These are phyloP conservation scores for Malus fusca DNA, from an alignment of 306 rosid genomes.

Conservation along the genomic window DNA sequence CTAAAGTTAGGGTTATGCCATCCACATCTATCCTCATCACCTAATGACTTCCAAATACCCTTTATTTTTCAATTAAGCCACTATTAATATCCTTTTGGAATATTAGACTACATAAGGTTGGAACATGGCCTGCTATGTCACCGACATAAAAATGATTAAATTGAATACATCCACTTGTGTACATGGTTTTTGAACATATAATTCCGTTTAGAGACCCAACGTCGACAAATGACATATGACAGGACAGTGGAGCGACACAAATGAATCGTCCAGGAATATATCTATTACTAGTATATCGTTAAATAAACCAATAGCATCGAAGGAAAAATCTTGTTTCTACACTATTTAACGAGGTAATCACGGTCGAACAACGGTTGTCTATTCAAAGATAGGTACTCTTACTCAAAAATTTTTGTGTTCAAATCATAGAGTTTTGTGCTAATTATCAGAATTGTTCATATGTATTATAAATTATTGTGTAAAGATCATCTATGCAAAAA, in stretches of 20 bases:
- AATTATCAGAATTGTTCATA: no score
- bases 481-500: no score
- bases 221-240: slow-evolving; percentile 1
- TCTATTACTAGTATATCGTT: not conserved
- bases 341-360: no score
- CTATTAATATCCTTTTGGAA: not conserved
- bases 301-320: not conserved
- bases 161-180: not conserved
- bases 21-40: not conserved
- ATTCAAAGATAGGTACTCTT: no score
- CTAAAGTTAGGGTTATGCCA: not conserved
- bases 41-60: not conserved
- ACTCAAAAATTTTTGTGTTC: fast-evolving
- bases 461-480: no score
- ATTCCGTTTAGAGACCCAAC: not conserved
- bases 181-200: not conserved
- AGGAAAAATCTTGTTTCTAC: no score
- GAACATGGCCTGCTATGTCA: not conserved
- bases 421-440: no score
- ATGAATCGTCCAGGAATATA: not conserved
- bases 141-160: not conserved
- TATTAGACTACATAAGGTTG: not conserved
- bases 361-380: no score
- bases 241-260: not conserved
- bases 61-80: not conserved